Base-by-base conservation (phyloP, 2,329 filamentous ascomycete genomes). In the Chrysosporium keratinophilum region DNA sequence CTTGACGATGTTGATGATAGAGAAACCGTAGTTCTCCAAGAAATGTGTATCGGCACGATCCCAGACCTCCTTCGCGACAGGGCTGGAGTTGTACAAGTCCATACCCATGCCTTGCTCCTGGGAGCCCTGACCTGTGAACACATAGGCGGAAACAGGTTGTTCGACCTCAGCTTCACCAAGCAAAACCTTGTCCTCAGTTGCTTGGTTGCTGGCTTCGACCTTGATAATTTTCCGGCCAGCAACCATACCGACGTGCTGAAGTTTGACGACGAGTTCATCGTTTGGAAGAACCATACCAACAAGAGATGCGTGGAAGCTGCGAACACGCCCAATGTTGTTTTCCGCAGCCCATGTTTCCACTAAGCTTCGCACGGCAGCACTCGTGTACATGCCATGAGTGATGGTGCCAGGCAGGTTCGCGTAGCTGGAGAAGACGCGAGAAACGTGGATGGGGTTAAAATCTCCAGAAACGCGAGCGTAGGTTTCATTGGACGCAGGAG, bases 71-170 rank as follows among this genome's bases (percentile, higher is more conserved):
- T 89, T 90, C 58, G 93, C 94, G 17, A 98, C 93, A 37, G 85
- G 77, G 69, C 93, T 97, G 78, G 85, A 95, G 65, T 79, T 85
- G 70, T 98, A 98, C 50, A 98, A 79, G 66, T 97, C 93, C 93
- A 98, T 98, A 73, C 93, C 93, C 93, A 98, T 98, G 58, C 93
- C 93, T 71, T 98, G 93, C 72, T 98, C 93, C 71, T 98, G 94
- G 49, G 90, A 96, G 63, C 93, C 93, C 72, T 98, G 93, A 54
- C 93, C 93, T 59, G 94, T 98, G 73, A 98, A 98, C 62, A 98
- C 88, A 65, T 98, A 98, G 4, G 93, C 85, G 1, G 91, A 95
- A 34, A 93, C 88, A 6, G 94, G 94, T 69, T 98, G 93, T 73
- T 98, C 93, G 55, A 98, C 88, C 72, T 98, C 93, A 23, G 93